Conservation (phyloP, 176 grass and related monocot genomes). For the Aegilops sharonensis region DNA sequence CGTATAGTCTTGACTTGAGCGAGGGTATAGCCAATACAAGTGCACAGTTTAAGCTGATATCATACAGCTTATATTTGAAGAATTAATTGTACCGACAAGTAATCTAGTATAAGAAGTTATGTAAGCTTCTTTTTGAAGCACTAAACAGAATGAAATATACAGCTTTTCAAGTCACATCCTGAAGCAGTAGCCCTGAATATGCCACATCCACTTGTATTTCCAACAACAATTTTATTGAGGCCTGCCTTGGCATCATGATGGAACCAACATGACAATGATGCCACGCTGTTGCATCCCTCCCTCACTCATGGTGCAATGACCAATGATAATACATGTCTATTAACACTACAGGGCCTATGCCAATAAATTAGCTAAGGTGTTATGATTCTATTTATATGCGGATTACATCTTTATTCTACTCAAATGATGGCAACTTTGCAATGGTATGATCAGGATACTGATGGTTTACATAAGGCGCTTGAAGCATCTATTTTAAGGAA, state of each 20-base stretch:
- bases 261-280: not conserved
- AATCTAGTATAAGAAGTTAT: not conserved
- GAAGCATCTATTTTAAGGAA: conserved; percentile 90
- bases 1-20: not conserved
- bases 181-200: conserved; percentile 6
- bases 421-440: conserved; percentile 37
- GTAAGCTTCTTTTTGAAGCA: conserved; percentile 13
- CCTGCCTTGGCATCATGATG: not conserved
- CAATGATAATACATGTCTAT: not conserved
- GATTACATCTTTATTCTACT: not conserved
- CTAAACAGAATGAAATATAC: not conserved
- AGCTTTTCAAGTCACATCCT: conserved; percentile 5
- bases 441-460: conserved; percentile 68
- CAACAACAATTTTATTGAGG: conserved; percentile 13
- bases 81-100: not conserved
- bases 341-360: not conserved
- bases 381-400: conserved; percentile 27
- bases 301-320: not conserved
- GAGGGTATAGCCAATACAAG: conserved; percentile 3
- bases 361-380: conserved; percentile 17
- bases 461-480: conserved; percentile 81
- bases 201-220: not conserved
- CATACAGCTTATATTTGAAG: not conserved
- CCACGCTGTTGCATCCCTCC: not conserved
- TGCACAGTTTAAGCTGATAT: not conserved